Percentiles rank a stretch among this genome's conserved stretches.
Evolutionary conservation across 1,139 yeast species (phyloP).

Genomic region (Yamadazyma epiphylla): DNA sequence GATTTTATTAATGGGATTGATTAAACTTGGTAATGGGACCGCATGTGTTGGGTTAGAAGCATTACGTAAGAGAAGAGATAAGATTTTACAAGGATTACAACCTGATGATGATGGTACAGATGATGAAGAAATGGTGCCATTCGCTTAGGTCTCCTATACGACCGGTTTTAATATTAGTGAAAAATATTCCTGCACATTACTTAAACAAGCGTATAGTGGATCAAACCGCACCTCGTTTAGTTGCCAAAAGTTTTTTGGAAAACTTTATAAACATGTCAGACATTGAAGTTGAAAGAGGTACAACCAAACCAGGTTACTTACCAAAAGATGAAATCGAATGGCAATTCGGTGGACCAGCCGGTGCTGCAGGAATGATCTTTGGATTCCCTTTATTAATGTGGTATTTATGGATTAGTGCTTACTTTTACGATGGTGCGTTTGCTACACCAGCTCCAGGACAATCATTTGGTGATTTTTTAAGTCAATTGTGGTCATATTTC

Average conservation of each 20-base stretch:
- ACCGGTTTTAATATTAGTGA: too few relatives aligned
- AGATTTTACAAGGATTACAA: slow-evolving; percentile 3
- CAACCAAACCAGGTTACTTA: slow-evolving; percentile 19
- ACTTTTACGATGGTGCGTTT: slow-evolving; percentile 68
- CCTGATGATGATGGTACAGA: slow-evolving; percentile 6
- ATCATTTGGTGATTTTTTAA: slow-evolving; percentile 52
- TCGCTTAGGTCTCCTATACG: slow-evolving; percentile 14
- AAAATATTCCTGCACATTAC: too few relatives aligned
- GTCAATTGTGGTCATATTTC: slow-evolving; percentile 42
- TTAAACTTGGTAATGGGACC: slow-evolving; percentile 38
- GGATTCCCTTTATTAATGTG: slow-evolving; percentile 94
- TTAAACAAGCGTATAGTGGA: not conserved
- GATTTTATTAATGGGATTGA: slow-evolving; percentile 31
- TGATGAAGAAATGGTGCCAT: slow-evolving; percentile 25
- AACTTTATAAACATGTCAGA: too few relatives aligned
- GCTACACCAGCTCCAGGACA: slow-evolving; percentile 68
- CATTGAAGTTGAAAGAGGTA: not conserved
- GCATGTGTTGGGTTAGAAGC: slow-evolving; percentile 24
- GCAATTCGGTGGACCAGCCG: slow-evolving; percentile 95
- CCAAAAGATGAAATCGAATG: slow-evolving; percentile 50
- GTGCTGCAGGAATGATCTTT: slow-evolving; percentile 87
- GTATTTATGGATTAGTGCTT: slow-evolving; percentile 93
- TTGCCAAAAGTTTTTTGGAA: slow-evolving; percentile 1
- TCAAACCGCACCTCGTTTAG: not conserved
- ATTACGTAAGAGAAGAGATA: slow-evolving; percentile 11